Percentiles rank a stretch among this genome's conserved stretches.
phyloP scores from a whole-genome alignment of 202 grass and related monocot genomes.

The Bolboschoenoplectus hybrid region DNA sequence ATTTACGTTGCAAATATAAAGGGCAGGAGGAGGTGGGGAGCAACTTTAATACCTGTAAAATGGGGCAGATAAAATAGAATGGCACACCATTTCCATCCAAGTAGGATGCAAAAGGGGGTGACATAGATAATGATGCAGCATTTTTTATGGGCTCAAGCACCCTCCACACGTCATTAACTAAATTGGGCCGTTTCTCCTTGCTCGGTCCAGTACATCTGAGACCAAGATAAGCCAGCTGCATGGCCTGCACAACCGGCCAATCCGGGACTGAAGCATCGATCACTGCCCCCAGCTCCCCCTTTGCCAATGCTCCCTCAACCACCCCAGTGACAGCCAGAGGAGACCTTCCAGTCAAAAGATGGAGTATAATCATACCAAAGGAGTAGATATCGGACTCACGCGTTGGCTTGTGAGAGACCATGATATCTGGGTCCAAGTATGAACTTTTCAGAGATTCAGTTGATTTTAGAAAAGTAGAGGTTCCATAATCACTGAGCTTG shows the following conservation, averaged over 20 bases:
- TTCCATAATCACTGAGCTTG: constrained; percentile 68
- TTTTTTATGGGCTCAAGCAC: constrained; percentile 48
- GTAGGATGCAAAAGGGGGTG: constrained; percentile 48
- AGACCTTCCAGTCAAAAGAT: constrained; percentile 58
- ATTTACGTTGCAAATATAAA: neutral
- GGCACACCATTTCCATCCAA: constrained; percentile 43
- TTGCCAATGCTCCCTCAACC: constrained; percentile 52
- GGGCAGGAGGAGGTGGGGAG: neutral
- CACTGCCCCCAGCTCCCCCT: constrained; percentile 46
- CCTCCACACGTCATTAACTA: constrained; percentile 56
- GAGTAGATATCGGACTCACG: constrained; percentile 61
- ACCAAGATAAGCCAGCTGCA: constrained; percentile 52
- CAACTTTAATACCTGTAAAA: constrained; percentile 50
- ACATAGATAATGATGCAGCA: constrained; percentile 39
- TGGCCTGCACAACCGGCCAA: constrained; percentile 45
- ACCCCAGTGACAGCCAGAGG: constrained; percentile 46
- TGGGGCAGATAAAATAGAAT: constrained; percentile 65
- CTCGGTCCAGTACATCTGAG: constrained; percentile 47
- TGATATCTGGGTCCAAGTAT: constrained; percentile 65
- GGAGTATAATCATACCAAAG: constrained; percentile 62
- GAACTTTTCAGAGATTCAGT: constrained; percentile 43
- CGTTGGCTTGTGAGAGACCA: constrained; percentile 52
- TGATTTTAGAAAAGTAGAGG: constrained; percentile 48
- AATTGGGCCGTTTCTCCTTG: constrained; percentile 46
- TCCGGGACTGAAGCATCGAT: constrained; percentile 50